Evolutionary conservation across 1,284 basidiomycete species (phyloP).

Genomic region (Cystobasidium slooffiae): DNA sequence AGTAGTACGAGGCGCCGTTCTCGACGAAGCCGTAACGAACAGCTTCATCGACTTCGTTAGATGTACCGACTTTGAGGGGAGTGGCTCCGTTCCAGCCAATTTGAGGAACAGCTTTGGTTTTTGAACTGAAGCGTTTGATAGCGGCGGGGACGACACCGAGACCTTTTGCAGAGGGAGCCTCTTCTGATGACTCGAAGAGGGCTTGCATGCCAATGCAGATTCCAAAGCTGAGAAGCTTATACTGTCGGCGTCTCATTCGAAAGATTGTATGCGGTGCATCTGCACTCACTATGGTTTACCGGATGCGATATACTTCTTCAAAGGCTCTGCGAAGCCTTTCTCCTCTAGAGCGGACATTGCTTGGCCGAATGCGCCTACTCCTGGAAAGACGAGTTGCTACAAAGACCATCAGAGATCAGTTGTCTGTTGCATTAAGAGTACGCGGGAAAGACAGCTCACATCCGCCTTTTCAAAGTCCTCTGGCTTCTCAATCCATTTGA

Average conservation of each 20-base stretch:
- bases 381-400: slow-evolving; percentile 94
- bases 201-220: slow-evolving; percentile 99
- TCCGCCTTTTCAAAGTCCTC: slow-evolving; percentile 86
- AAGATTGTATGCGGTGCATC: background rate
- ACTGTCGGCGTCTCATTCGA: background rate
- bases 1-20: slow-evolving; percentile 75
- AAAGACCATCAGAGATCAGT: background rate
- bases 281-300: slow-evolving; percentile 89
- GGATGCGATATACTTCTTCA: slow-evolving; percentile 80
- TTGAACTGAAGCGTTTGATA: slow-evolving; percentile 69
- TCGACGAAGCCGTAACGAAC: slow-evolving; percentile 61
- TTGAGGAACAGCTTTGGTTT: slow-evolving; percentile 87
- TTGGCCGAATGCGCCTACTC: slow-evolving; percentile 92
- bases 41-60: slow-evolving; percentile 55
- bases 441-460: slow-evolving; percentile 63
- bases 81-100: slow-evolving; percentile 92
- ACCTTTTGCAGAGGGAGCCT: slow-evolving; percentile 67
- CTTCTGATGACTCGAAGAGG: slow-evolving; percentile 83
- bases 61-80: slow-evolving; percentile 46
- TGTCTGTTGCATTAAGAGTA: background rate
- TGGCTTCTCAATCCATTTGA: slow-evolving; percentile 86
- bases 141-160: slow-evolving; percentile 73
- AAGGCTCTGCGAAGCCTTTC: slow-evolving; percentile 77
- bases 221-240: slow-evolving; percentile 55
- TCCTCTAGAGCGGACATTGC: slow-evolving; percentile 77